A percentile compares a stretch with the other conserved stretches of the same genome.
These are phyloP conservation scores for Marasmius sp. DNA, from an alignment of 1,284 basidiomycete genomes.

Conservation along the genomic window DNA sequence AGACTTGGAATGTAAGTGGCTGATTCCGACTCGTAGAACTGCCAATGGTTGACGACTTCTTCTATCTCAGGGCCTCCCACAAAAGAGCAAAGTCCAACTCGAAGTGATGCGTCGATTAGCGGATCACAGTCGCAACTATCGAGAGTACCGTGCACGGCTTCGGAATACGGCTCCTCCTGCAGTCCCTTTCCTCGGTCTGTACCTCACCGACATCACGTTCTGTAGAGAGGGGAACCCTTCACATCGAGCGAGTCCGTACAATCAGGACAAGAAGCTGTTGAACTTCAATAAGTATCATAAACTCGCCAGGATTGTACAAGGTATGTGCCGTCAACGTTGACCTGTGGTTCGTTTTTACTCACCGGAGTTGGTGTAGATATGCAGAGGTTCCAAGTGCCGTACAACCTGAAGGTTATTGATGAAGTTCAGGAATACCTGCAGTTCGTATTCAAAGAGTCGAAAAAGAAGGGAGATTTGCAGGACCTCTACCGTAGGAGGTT, in stretches of 20 bases:
- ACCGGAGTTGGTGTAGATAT: slow-evolving; percentile 58
- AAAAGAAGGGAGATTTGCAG: slow-evolving; percentile 72
- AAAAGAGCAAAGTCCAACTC: slow-evolving; percentile 82
- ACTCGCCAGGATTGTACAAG: slow-evolving; percentile 85
- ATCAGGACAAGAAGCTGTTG: slow-evolving; percentile 78
- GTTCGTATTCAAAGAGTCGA: slow-evolving; percentile 69
- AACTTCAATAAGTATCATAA: slow-evolving; percentile 97
- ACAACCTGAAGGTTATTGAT: slow-evolving; percentile 78
- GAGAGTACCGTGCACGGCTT: slow-evolving; percentile 85
- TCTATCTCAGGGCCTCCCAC: slow-evolving; percentile 66
- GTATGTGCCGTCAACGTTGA: slow-evolving; percentile 33
- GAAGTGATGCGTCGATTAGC: slow-evolving; percentile 84
- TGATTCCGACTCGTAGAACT: background rate
- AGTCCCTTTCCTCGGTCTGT: slow-evolving; percentile 89
- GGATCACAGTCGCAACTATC: slow-evolving; percentile 90
- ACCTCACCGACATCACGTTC: slow-evolving; percentile 92
- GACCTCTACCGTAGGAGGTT: slow-evolving; percentile 82
- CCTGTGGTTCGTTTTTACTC: background rate
- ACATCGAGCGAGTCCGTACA: slow-evolving; percentile 76
- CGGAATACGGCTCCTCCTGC: slow-evolving; percentile 85
- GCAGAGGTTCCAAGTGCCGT: slow-evolving; percentile 90
- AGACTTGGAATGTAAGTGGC: slow-evolving; percentile 84
- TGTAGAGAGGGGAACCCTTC: slow-evolving; percentile 94
- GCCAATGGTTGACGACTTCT: slow-evolving; percentile 5
- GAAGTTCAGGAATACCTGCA: slow-evolving; percentile 83